Base-by-base conservation (phyloP, 2,329 filamentous ascomycete species). In the Penicillium sp. region DNA sequence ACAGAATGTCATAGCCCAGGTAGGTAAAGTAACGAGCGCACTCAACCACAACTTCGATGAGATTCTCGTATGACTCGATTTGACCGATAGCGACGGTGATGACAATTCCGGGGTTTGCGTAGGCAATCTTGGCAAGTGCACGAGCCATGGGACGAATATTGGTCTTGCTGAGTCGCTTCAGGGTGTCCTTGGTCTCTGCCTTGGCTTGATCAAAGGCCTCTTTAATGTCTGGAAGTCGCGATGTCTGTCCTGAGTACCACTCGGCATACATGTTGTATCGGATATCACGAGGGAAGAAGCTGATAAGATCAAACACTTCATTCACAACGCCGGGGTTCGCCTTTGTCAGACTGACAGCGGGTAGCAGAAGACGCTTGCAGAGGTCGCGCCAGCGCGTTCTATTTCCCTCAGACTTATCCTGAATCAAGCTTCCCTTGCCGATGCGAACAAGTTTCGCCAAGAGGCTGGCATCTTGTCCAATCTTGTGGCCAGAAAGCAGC, bases 21-120 rank as follows among this genome's bases (percentile, higher is more conserved):
- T 90, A 87, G 1, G 93, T 96, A 64, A 97, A 97, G 70, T 97
- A 97, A 65, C 90, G 88, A 38, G 90, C 92, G 67, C 92, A 97
- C 69, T 97, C 92, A 13, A 97, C 92, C 57, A 99, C 90, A 5
- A 91, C 90, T 57, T 96, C 90, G 53, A 96, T 96, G 56, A 99
- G 82, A 68, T 97, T 99, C 69, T 89, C 89, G 71, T 99, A 99
- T 0, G 89, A 88, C 72, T 99, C 92, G 55, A 97, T 90, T 72
- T 97, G 92, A 58, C 87, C 87, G 54, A 99, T 85, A 6, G 92
- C 91, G 53, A 93, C 89, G 65, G 87, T 87, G 77, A 97, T 96
- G 22, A 97, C 92, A 53, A 96, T 83, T 24, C 93, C 93, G 1
- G 94, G 95, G 41, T 91, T 94, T 1, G 91, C 87, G 65, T 91